A percentile compares a stretch with the other conserved stretches of the same genome.
Conservation (phyloP, 2,329 filamentous ascomycete genomes). For the Rhynchosporium agropyri region DNA sequence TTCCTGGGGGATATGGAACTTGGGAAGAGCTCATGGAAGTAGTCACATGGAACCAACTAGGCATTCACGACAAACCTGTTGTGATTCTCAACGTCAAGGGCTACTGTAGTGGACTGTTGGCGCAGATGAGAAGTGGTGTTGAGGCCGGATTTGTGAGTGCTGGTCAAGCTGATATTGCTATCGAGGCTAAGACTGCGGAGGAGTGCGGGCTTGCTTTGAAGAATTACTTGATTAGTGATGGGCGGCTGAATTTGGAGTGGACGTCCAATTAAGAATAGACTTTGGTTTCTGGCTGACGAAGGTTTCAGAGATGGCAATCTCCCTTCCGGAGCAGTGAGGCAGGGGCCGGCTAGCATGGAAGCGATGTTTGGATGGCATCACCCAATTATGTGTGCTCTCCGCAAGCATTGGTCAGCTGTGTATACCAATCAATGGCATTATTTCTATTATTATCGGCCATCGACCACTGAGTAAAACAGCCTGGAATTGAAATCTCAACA, state of each 20-base stretch:
- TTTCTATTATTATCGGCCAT: neutral
- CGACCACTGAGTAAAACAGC: neutral
- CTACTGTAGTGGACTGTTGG: neutral
- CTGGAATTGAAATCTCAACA: too few relatives aligned
- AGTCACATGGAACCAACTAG: neutral
- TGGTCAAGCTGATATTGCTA: neutral
- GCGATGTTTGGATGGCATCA: too few relatives aligned
- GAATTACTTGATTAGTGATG: neutral
- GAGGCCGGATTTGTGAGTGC: neutral
- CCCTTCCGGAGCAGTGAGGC: neutral
- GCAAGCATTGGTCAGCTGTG: too few relatives aligned
- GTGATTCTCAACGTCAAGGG: neutral
- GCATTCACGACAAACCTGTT: conserved; percentile 2
- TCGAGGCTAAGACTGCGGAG: conserved; percentile 1
- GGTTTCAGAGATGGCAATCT: neutral
- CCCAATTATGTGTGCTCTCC: too few relatives aligned
- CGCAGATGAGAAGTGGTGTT: neutral
- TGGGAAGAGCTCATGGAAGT: neutral
- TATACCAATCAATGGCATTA: neutral
- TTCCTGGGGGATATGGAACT: neutral
- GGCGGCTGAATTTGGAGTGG: neutral
- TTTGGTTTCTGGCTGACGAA: neutral
- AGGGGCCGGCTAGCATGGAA: neutral
- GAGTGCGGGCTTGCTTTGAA: neutral
- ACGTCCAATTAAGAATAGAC: neutral